Percentiles rank a stretch among this genome's conserved stretches.
These are phyloP conservation scores for Boletus reticuloceps DNA, from an alignment of 768 basidiomycete genomes.

Conservation along the genomic window DNA sequence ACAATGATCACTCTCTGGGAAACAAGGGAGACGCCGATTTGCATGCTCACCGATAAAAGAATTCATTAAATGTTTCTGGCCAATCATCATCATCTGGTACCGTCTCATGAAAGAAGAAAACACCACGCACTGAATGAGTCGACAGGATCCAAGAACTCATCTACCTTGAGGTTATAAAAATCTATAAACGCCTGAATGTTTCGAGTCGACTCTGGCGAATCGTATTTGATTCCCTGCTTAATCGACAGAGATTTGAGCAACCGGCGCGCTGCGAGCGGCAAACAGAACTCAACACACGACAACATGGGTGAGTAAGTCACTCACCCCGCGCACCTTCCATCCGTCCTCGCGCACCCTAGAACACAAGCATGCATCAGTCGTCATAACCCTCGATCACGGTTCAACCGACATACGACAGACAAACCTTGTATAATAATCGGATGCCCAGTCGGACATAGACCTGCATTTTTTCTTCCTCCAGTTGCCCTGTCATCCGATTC, in stretches of 20 bases:
- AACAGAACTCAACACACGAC: not conserved
- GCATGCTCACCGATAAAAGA: slow-evolving; percentile 70
- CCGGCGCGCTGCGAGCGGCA: slow-evolving; percentile 56
- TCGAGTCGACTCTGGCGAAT: slow-evolving; percentile 75
- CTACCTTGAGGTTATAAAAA: slow-evolving; percentile 81
- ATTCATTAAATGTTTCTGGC: slow-evolving; percentile 87
- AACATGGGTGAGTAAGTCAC: slow-evolving; percentile 16
- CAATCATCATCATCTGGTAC: not conserved
- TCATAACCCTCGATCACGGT: not conserved
- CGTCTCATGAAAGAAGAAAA: not conserved
- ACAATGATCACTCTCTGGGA: not conserved
- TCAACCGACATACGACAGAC: slow-evolving; percentile 4
- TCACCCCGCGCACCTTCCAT: slow-evolving; percentile 88
- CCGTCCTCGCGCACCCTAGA: slow-evolving; percentile 72
- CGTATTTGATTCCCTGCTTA: slow-evolving; percentile 94
- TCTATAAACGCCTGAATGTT: slow-evolving; percentile 88
- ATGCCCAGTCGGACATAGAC: slow-evolving; percentile 92
- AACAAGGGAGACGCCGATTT: not conserved
- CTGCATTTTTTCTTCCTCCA: slow-evolving; percentile 99
- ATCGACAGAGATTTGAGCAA: slow-evolving; percentile 86
- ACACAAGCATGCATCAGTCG: not conserved
- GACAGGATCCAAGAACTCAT: slow-evolving; percentile 82
- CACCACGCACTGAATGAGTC: slow-evolving; percentile 70
- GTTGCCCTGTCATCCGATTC: slow-evolving; percentile 84
- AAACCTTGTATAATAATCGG: slow-evolving; percentile 81